Base-by-base conservation (phyloP, 495 filamentous ascomycete genomes). In the Aspergillus bridgeri region DNA sequence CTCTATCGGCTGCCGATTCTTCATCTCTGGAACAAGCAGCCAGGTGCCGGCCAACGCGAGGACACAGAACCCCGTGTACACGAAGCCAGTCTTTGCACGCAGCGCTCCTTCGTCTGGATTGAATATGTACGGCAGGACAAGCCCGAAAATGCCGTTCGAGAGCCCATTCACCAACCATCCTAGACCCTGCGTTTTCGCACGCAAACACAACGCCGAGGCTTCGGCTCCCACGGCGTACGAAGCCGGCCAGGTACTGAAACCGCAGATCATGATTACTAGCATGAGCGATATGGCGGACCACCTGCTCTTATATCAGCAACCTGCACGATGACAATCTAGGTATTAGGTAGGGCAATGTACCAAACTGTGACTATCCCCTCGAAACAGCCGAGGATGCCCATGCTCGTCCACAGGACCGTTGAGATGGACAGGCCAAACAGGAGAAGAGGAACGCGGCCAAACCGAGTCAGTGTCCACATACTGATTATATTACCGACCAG, bases 371-470 rank as follows among this genome's bases (percentile, higher is more conserved):
- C 68, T 3, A 55, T 27, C 0, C 69, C 64, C 0, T n/a, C 21
- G 44, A 71, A 74, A 27, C 70, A 71, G 5, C 73, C 71, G 0
- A 66, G 64, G 3, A 75, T 69, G 0, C 73, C 73, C 60, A 74
- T 67, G 0, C 61, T 64, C 15, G 63, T 53, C 70, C 72, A 75
- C 0, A 72, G 48, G 6, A 70, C 50, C 2, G 58, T 61, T 0
- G 66, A 53, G 11, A 58, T 24, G 0, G 18, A 53, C 24, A 73
- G 27, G 1, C 67, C 66, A 0, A 46, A 22, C 1, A 67, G 19
- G 3, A 66, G 60, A 9, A 75, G 62, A 3, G 62, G 42, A 0
- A 68, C 54, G 22, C 73, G 61, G 0, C 71, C 71, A 51, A 75
- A 63, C 0, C 29, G 42, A 23, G 67, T 64, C 27, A 73, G 25